phyloP scores from a whole-genome alignment of 306 rosid genomes.

The Styphnolobium japonicum region DNA sequence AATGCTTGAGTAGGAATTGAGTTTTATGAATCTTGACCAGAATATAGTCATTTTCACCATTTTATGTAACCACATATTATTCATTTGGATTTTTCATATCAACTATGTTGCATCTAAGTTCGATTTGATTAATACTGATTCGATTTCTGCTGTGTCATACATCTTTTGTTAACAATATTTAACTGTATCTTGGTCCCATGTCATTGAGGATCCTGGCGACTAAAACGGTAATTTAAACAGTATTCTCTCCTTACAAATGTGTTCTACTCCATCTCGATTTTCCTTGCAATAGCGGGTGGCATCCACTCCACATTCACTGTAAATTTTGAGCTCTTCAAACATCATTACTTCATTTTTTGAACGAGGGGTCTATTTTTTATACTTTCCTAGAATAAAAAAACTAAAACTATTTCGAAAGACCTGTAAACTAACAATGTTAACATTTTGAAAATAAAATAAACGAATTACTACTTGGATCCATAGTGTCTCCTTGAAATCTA shows the following conservation, averaged over 20 bases:
- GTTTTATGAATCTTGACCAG: not conserved
- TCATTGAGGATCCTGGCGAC: not conserved
- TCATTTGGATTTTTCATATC: not conserved
- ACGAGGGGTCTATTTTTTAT: too few relatives aligned
- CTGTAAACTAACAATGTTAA: too few relatives aligned
- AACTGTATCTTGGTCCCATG: not conserved
- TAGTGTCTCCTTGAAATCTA: too few relatives aligned
- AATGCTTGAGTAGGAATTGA: not conserved
- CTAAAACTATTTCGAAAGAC: too few relatives aligned
- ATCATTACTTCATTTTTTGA: too few relatives aligned
- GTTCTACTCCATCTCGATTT: not conserved
- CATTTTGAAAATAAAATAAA: too few relatives aligned
- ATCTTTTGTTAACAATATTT: not conserved
- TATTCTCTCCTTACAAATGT: not conserved
- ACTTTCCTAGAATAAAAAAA: too few relatives aligned
- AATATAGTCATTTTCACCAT: slow-evolving; percentile 4
- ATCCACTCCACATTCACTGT: too few relatives aligned
- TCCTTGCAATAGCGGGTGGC: too few relatives aligned
- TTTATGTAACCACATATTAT: not conserved
- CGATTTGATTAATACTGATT: not conserved
- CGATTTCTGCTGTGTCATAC: not conserved
- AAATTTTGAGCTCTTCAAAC: too few relatives aligned
- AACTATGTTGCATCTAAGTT: not conserved
- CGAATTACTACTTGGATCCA: too few relatives aligned
- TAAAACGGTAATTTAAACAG: not conserved